phyloP scores from a whole-genome alignment of 2,329 filamentous ascomycete species.

The Calonectria multiphialidica region DNA sequence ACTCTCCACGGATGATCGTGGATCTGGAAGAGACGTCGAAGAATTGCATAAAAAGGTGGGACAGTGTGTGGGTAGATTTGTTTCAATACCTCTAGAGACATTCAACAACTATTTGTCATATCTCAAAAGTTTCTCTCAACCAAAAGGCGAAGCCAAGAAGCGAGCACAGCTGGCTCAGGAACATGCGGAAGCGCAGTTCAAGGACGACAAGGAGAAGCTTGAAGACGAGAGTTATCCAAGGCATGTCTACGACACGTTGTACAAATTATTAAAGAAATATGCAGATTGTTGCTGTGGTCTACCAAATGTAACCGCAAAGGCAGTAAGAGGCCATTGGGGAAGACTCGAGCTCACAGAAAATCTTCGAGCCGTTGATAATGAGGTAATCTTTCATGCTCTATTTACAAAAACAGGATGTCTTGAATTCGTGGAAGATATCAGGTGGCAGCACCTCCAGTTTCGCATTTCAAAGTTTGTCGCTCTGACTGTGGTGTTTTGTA shows the following conservation, averaged over 20 bases:
- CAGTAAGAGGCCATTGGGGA: background rate
- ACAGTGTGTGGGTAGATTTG: background rate
- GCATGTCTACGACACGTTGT: conserved; percentile 4
- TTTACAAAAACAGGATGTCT: conserved; percentile 2
- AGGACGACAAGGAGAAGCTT: background rate
- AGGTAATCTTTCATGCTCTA: conserved; percentile 1
- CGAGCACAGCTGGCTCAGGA: background rate
- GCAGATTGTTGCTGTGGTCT: conserved; percentile 5
- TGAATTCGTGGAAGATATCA: conserved; percentile 1
- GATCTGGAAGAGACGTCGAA: background rate
- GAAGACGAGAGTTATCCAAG: conserved; percentile 10
- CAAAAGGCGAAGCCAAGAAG: no score
- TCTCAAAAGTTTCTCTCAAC: background rate
- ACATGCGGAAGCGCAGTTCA: background rate
- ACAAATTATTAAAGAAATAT: background rate
- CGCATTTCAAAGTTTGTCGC: conserved; percentile 2
- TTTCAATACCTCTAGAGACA: background rate
- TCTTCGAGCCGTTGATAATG: background rate
- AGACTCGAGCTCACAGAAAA: conserved; percentile 10
- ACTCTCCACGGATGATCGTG: background rate
- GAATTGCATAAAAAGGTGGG: background rate
- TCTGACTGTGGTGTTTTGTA: background rate
- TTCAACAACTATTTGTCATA: background rate
- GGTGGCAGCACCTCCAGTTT: conserved; percentile 20
- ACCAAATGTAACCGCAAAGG: background rate